Conservation (phyloP, 257 asterid genomes). For the Solanum chiquidenum region DNA sequence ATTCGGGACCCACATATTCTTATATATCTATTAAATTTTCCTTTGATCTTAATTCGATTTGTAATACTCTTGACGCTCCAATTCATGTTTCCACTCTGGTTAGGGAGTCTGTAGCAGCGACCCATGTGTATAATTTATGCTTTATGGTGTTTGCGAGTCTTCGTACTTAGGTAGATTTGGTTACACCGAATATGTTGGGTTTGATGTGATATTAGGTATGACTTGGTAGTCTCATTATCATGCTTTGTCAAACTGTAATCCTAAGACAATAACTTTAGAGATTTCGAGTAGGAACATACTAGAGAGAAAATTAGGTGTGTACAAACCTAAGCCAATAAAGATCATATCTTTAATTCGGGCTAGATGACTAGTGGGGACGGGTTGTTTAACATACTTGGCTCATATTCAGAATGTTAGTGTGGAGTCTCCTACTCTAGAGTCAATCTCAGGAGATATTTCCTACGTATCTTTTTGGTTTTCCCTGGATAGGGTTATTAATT, state of each 20-base stretch:
- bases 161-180: neutral
- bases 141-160: neutral
- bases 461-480: neutral
- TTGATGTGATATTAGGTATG: neutral
- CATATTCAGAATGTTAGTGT: neutral
- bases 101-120: neutral
- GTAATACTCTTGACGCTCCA: neutral
- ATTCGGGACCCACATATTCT: too few species aligned
- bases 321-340: neutral
- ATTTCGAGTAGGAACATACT: neutral
- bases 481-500: neutral
- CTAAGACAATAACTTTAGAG: neutral
- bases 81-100: neutral
- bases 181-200: neutral
- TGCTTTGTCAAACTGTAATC: neutral
- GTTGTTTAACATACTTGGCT: neutral
- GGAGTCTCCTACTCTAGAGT: neutral
- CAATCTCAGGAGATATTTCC: neutral
- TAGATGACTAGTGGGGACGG: neutral
- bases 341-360: neutral
- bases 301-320: neutral
- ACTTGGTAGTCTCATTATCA: neutral
- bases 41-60: neutral
- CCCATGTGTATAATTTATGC: neutral
- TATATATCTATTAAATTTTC: too few species aligned